Evolutionary conservation across 768 basidiomycete genomes (phyloP), one percentile per base, ranked within the genome.

Genomic region (Russula sp.): DNA sequence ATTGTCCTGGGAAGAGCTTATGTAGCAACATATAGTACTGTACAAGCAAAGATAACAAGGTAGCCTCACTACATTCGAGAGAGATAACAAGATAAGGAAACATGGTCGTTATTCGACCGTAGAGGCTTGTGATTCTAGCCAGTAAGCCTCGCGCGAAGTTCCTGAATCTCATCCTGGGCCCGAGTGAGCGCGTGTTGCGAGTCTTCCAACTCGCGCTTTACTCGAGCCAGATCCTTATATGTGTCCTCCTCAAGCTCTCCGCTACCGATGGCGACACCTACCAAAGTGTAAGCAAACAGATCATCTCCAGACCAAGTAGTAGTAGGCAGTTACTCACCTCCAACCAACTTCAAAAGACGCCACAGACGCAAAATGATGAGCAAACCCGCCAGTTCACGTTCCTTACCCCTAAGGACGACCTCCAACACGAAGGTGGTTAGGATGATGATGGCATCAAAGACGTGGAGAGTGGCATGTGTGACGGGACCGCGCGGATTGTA

Each of bases 311-410:
- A 42, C n/a, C 34, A 34, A 50, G 16, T n/a, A 8, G 14, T 8
- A 30, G 28, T 30, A 38, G 2, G 5, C 7, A 22, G 28, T 28
- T 7, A 57, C 74, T 70, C 62, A 82, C 82, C 83, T 73, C 81
- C 81, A 11, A 90, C 85, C 14, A 93, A 78, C 71, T 92, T 90
- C 28, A 92, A 82, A 36, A 93, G 76, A 28, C 91, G 80, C 91
- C 92, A 92, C 16, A 93, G 73, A 74, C 91, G 90, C 32, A 93
- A 76, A 22, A 88, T 76, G 48, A 93, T 79, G 38, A 93, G 81
- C 28, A 93, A 75, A 7, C 80, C 82, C 1, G 85, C 87, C 24
- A 92, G 79, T 70, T 93, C 89, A 64, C 84, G 76, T 71, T 89
- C 87, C 58, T 76, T 80, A 2, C 91, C 90, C 69, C 80, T 81